Evolutionary conservation across 2,329 filamentous ascomycete species (phyloP).

Genomic region (Trichoderma sp.): DNA sequence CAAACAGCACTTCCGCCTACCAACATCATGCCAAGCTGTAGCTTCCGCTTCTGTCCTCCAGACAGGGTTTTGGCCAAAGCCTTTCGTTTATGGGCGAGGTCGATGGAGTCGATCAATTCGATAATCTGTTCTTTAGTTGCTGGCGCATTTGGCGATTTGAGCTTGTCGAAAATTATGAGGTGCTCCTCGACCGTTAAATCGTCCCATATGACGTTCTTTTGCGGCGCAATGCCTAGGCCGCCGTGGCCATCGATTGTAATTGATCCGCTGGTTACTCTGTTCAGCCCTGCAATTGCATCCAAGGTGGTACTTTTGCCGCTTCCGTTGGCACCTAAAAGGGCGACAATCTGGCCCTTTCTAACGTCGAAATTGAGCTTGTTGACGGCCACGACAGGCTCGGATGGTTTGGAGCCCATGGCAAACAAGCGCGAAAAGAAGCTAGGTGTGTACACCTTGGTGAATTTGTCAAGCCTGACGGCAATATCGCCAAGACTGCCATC

Average conservation of each 20-base stretch:
- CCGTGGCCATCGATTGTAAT: slow-evolving; percentile 76
- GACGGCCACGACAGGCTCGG: slow-evolving; percentile 72
- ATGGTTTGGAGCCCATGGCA: slow-evolving; percentile 42
- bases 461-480: slow-evolving; percentile 67
- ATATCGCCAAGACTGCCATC: slow-evolving; percentile 32
- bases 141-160: slow-evolving; percentile 62
- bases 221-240: slow-evolving; percentile 81
- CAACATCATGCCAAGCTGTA: slow-evolving; percentile 93
- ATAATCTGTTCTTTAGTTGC: slow-evolving; percentile 58
- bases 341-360: slow-evolving; percentile 76
- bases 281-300: slow-evolving; percentile 81
- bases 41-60: slow-evolving; percentile 86
- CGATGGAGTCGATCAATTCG: slow-evolving; percentile 65
- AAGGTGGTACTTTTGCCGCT: slow-evolving; percentile 88
- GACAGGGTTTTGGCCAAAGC: slow-evolving; percentile 75
- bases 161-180: slow-evolving; percentile 74
- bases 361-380: slow-evolving; percentile 68
- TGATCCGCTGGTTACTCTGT: slow-evolving; percentile 68
- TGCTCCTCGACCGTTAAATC: slow-evolving; percentile 84
- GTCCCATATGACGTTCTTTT: slow-evolving; percentile 94
- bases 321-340: slow-evolving; percentile 83
- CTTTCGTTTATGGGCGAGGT: slow-evolving; percentile 69
- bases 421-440: slow-evolving; percentile 56
- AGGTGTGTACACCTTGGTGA: slow-evolving; percentile 76
- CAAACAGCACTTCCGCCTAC: slow-evolving; percentile 85